phyloP scores from a whole-genome alignment of 2,329 filamentous ascomycete genomes.

The Ceratocystis cubensis region DNA sequence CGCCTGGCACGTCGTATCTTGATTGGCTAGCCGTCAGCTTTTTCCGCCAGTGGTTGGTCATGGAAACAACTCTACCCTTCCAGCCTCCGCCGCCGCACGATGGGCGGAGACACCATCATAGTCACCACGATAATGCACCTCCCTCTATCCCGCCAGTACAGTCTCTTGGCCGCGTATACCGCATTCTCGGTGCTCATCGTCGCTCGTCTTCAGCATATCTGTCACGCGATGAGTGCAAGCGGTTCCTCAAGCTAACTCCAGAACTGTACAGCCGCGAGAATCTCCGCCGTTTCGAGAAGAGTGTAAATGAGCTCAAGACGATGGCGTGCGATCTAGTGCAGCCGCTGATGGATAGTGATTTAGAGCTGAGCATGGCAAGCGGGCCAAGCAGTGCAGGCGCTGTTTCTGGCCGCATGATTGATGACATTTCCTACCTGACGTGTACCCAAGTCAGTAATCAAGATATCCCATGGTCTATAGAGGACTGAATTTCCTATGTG shows the following conservation, averaged over 20 bases:
- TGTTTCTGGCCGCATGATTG: slow-evolving; percentile 29
- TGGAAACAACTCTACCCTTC: slow-evolving; percentile 64
- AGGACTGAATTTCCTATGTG: slow-evolving; percentile 21
- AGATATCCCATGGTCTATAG: slow-evolving; percentile 39
- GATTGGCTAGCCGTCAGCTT: slow-evolving; percentile 82
- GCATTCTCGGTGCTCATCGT: slow-evolving; percentile 53
- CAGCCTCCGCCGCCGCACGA: background rate
- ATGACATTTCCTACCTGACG: slow-evolving; percentile 38
- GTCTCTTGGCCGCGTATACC: slow-evolving; percentile 54
- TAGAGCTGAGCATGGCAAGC: slow-evolving; percentile 59
- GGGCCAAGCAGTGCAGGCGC: slow-evolving; percentile 28
- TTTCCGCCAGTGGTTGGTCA: slow-evolving; percentile 86
- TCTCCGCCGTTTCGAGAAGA: slow-evolving; percentile 68
- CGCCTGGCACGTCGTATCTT: slow-evolving; percentile 64
- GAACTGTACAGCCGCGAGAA: slow-evolving; percentile 81
- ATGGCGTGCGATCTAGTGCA: slow-evolving; percentile 71
- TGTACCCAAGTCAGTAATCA: slow-evolving; percentile 38
- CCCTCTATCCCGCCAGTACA: slow-evolving; percentile 37
- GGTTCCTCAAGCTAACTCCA: slow-evolving; percentile 71
- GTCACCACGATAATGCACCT: slow-evolving; percentile 24
- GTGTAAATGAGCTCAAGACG: slow-evolving; percentile 77
- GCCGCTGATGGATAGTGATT: slow-evolving; percentile 71
- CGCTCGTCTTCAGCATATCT: slow-evolving; percentile 50
- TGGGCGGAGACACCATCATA: slow-evolving; percentile 21
- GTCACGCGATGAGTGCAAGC: slow-evolving; percentile 75